Conservation (phyloP, 257 asterid species). For the Parsonsia alboflavescens region DNA sequence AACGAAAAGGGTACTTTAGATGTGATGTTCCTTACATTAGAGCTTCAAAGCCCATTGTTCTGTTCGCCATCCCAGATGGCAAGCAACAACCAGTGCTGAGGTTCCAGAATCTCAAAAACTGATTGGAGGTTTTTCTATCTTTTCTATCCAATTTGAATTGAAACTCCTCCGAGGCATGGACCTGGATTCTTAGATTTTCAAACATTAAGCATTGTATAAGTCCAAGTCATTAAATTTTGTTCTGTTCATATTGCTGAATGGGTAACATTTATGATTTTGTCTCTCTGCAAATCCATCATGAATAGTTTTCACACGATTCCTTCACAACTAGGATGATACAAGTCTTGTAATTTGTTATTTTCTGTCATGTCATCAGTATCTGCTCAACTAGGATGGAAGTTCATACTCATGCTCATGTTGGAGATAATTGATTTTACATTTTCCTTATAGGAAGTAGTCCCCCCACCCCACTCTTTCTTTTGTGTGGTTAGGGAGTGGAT, state of each 20-base stretch:
- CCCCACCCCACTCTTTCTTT: no score
- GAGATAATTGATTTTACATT: background rate
- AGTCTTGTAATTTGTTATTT: background rate
- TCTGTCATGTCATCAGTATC: background rate
- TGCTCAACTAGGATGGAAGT: background rate
- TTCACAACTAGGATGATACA: background rate
- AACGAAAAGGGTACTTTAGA: slow-evolving; percentile 86
- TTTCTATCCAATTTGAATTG: background rate
- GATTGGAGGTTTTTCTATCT: background rate
- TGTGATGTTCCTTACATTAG: slow-evolving; percentile 74
- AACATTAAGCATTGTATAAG: background rate
- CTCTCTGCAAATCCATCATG: background rate
- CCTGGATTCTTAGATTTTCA: background rate
- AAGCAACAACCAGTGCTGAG: slow-evolving; percentile 62
- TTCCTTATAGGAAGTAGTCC: background rate
- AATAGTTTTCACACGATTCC: background rate
- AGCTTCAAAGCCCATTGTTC: slow-evolving; percentile 58
- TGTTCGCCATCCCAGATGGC: slow-evolving; percentile 91
- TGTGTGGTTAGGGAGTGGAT: no score
- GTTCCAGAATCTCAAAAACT: slow-evolving; percentile 19
- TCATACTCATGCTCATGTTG: background rate
- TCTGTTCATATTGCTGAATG: background rate
- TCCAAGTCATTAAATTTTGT: background rate
- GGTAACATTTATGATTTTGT: background rate
- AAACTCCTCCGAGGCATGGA: background rate